Evolutionary conservation across 495 filamentous ascomycete species (phyloP), one percentile per base, ranked within the genome.

Genomic region (Neurospora pannonica): DNA sequence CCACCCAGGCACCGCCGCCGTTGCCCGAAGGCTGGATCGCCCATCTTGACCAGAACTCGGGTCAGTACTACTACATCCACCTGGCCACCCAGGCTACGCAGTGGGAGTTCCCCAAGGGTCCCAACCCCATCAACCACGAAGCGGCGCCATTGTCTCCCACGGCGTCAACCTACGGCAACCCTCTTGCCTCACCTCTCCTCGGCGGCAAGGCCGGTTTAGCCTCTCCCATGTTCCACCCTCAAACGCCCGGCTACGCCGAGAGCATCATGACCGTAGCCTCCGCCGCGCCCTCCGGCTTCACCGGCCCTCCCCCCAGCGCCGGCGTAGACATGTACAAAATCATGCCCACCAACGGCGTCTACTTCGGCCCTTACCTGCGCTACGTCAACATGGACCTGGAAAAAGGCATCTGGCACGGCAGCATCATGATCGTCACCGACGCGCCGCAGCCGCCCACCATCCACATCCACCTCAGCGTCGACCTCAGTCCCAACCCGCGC

Each of bases 21-120:
- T 87, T 99, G 13, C 96, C 96, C 17, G 97, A 98, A 80, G 96
- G 97, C 11, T 99, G 96, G 96, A 98, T 98, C 80, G 95, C 97
- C 15, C 97, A 98, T 79, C 86, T 98, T 8, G 96, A 99, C 79
- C 92, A 92, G 48, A 97, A 91, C 78, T 97, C 94, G 5, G 96
- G 97, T 8, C 96, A 98, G 79, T 99, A 98, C 81, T 99, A 99
- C 80, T 99, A 99, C 80, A 99, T 99, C 75, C 97, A 99, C 81
- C 88, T 99, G 21, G 92, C 96, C 11, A 95, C 96, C 0, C 96
- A 98, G 79, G 93, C 94, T 4, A 99, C 96, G 15, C 96, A 99
- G 81, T 99, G 96, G 96, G 96, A 99, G 76, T 97, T 97, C 78
- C 96, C 96, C 28, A 97, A 97, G 83, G 93, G 93, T 1, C 93